Percentiles rank a stretch among this genome's conserved stretches.
Conservation (phyloP, 805 yeast genomes). For the Nakazawaea holstii region DNA sequence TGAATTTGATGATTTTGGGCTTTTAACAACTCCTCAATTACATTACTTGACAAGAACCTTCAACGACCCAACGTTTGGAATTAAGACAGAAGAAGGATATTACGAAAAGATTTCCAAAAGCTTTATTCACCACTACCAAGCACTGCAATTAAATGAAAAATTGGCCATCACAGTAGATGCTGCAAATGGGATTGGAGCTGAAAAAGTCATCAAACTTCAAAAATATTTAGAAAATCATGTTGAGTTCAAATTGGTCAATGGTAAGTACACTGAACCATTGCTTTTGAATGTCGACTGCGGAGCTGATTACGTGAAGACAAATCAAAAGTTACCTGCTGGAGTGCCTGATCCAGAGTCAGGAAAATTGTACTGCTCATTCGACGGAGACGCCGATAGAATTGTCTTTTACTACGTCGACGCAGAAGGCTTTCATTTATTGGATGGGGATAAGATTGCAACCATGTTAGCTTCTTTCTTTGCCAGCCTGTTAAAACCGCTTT, state of each 20-base stretch:
- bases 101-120: slow-evolving; percentile 55
- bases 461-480: slow-evolving; percentile 65
- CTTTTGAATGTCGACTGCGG: slow-evolving; percentile 79
- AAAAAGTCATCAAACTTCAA: slow-evolving; percentile 48
- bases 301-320: slow-evolving; percentile 92
- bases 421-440: slow-evolving; percentile 51
- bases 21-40: slow-evolving; percentile 89
- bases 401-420: slow-evolving; percentile 62
- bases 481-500: slow-evolving; percentile 37
- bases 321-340: slow-evolving; percentile 70
- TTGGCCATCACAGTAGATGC: slow-evolving; percentile 64
- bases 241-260: slow-evolving; percentile 44
- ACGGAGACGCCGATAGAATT: slow-evolving; percentile 96
- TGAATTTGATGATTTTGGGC: slow-evolving; percentile 48
- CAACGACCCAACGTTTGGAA: slow-evolving; percentile 63
- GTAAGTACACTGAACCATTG: slow-evolving; percentile 44
- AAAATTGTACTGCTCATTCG: slow-evolving; percentile 74
- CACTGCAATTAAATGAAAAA: slow-evolving; percentile 12
- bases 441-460: slow-evolving; percentile 93
- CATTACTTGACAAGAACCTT: slow-evolving; percentile 76
- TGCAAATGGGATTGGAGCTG: slow-evolving; percentile 97
- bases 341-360: slow-evolving; percentile 35
- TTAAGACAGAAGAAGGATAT: slow-evolving; percentile 63
- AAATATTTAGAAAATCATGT: slow-evolving; percentile 35
- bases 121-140: slow-evolving; percentile 31